Evolutionary conservation across 2,329 filamentous ascomycete species (phyloP).

Genomic region (Pseudopyricularia javanii): DNA sequence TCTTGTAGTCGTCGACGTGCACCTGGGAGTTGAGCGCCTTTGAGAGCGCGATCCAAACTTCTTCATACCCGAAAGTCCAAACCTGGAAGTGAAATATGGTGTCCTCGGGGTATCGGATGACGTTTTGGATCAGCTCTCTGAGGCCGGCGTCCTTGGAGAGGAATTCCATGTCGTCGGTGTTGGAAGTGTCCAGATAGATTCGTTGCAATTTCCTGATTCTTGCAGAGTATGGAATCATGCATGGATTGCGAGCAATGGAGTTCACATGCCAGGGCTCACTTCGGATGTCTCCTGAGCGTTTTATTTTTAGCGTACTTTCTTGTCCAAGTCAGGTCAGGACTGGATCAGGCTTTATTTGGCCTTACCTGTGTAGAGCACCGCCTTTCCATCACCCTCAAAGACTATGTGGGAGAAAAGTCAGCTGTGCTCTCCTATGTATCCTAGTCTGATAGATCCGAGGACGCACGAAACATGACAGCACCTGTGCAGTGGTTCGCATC

Average conservation of each 20-base stretch:
- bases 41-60: conserved; percentile 77
- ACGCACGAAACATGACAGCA: conserved; percentile 72
- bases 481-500: conserved; percentile 90
- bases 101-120: conserved; percentile 54
- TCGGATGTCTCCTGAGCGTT: conserved; percentile 52
- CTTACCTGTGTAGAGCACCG: conserved; percentile 65
- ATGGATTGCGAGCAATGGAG: conserved; percentile 55
- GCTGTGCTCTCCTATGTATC: too few relatives aligned
- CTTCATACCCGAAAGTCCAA: conserved; percentile 91
- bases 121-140: conserved; percentile 56
- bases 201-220: conserved; percentile 59
- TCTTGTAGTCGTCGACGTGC: conserved; percentile 75
- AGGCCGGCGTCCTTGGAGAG: conserved; percentile 64
- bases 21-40: conserved; percentile 57
- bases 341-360: not conserved
- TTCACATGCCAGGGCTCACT: conserved; percentile 82
- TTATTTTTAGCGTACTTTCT: not conserved
- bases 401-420: conserved; percentile 26
- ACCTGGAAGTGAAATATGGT: conserved; percentile 76
- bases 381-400: conserved; percentile 60
- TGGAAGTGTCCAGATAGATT: conserved; percentile 84
- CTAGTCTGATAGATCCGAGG: too few relatives aligned
- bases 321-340: not conserved
- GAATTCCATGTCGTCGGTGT: conserved; percentile 34
- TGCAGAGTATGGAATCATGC: conserved; percentile 60